These are phyloP conservation scores for Dactylellina cionopaga DNA, from an alignment of 2,329 filamentous ascomycete genomes.

Conservation along the genomic window DNA sequence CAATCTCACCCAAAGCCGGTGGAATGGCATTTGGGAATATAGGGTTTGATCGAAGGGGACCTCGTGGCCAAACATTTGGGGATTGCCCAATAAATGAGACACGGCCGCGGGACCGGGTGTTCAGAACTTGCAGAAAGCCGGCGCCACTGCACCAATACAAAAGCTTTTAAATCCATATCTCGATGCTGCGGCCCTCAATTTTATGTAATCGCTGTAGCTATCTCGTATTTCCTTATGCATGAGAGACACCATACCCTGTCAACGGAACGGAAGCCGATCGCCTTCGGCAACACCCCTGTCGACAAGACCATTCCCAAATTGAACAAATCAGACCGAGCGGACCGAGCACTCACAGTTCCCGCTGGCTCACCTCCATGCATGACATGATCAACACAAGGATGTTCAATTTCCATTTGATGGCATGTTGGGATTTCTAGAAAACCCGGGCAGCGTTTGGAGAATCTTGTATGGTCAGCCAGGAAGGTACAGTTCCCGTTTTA, in stretches of 20 bases:
- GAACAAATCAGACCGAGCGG: slow-evolving; percentile 12
- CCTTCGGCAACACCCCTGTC: slow-evolving; percentile 29
- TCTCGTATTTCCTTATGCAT: slow-evolving; percentile 26
- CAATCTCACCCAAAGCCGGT: too few relatives aligned
- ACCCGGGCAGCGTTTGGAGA: too few relatives aligned
- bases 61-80: too few relatives aligned
- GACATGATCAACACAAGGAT: slow-evolving; percentile 38
- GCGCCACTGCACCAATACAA: not conserved
- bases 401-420: too few relatives aligned
- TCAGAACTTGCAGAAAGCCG: not conserved
- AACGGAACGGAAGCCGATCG: slow-evolving; percentile 35
- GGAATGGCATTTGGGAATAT: too few relatives aligned
- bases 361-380: not conserved
- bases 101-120: slow-evolving; percentile 20
- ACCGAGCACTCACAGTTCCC: not conserved
- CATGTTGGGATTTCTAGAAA: too few relatives aligned
- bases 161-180: not conserved
- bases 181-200: not conserved
- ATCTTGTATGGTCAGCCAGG: too few relatives aligned
- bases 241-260: slow-evolving; percentile 9
- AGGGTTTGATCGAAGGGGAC: too few relatives aligned
- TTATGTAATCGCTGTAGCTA: slow-evolving; percentile 20
- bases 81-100: too few relatives aligned
- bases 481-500: too few relatives aligned
- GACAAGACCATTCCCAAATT: not conserved